A percentile compares a stretch with the other conserved stretches of the same genome.
phyloP scores from a whole-genome alignment of 2,329 filamentous ascomycete species.

The Ciborinia camelliae region DNA sequence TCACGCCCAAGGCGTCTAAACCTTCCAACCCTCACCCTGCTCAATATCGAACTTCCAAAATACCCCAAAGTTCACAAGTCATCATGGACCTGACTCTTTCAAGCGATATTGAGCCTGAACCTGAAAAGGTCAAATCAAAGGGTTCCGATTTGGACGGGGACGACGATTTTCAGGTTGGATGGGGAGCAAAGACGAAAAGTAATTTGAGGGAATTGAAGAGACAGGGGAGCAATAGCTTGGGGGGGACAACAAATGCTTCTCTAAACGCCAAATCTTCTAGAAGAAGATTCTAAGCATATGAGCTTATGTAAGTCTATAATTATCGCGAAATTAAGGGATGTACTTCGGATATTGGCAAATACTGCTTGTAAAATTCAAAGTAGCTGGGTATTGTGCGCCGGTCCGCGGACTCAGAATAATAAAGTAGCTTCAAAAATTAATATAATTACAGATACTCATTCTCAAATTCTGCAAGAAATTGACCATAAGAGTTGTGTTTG shows the following conservation, averaged over 20 bases:
- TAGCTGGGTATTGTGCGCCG: background rate
- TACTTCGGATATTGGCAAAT: background rate
- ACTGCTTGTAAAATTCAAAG: background rate
- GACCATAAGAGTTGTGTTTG: background rate
- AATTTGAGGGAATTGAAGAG: constrained; percentile 19
- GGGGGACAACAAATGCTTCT: constrained; percentile 24
- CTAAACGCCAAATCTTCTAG: constrained; percentile 23
- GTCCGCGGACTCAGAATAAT: background rate
- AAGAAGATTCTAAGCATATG: constrained; percentile 19
- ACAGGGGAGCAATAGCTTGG: constrained; percentile 22
- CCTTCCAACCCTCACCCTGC: constrained; percentile 18
- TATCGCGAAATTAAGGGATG: background rate
- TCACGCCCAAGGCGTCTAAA: constrained; percentile 1
- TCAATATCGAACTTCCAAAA: constrained; percentile 24
- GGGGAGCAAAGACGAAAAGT: constrained; percentile 26
- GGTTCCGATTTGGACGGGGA: constrained; percentile 7
- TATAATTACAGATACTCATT: constrained; percentile 3
- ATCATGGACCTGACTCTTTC: constrained; percentile 37
- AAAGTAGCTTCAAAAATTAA: background rate
- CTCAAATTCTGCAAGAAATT: background rate
- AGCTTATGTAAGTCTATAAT: background rate
- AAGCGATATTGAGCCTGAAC: constrained; percentile 28
- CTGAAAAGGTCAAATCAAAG: constrained; percentile 1
- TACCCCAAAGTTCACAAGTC: constrained; percentile 39
- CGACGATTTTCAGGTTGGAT: constrained; percentile 22